These are phyloP conservation scores for Bryopsis sp. DNA, from an alignment of 139 green algal genomes.

Conservation along the genomic window DNA sequence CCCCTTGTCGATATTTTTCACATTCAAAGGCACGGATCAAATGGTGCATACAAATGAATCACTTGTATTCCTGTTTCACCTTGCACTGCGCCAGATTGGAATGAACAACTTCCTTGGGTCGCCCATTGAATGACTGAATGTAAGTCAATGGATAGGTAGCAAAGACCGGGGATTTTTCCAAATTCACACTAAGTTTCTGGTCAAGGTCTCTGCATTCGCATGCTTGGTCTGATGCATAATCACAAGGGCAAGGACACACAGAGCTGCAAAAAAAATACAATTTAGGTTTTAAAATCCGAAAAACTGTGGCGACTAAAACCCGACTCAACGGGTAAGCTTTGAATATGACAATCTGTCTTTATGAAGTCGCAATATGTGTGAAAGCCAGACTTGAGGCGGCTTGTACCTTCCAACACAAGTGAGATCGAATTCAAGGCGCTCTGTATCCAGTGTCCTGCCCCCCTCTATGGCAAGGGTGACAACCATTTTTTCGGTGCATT, in stretches of 20 bases:
- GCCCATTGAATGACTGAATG: slow-evolving; percentile 36
- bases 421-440: slow-evolving; percentile 16
- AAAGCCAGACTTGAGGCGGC: no score
- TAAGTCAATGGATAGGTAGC: slow-evolving; percentile 58
- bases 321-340: no score
- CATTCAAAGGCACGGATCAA: background rate
- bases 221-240: slow-evolving; percentile 42
- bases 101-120: slow-evolving; percentile 35
- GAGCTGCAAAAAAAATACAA: slow-evolving; percentile 10
- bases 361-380: no score
- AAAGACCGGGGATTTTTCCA: slow-evolving; percentile 56
- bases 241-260: slow-evolving; percentile 66
- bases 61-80: slow-evolving; percentile 17
- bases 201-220: slow-evolving; percentile 65
- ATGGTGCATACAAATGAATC: slow-evolving; percentile 23
- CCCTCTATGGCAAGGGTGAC: slow-evolving; percentile 16
- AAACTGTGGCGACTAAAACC: no score
- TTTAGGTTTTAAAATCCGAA: background rate
- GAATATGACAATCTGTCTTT: no score
- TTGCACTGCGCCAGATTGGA: background rate
- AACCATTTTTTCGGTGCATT: slow-evolving; percentile 14
- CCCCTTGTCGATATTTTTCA: background rate
- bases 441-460: slow-evolving; percentile 13
- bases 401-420: slow-evolving; percentile 17
- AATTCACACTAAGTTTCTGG: slow-evolving; percentile 34